Conservation (phyloP, 495 filamentous ascomycete genomes). For the Bacidia rubella region DNA sequence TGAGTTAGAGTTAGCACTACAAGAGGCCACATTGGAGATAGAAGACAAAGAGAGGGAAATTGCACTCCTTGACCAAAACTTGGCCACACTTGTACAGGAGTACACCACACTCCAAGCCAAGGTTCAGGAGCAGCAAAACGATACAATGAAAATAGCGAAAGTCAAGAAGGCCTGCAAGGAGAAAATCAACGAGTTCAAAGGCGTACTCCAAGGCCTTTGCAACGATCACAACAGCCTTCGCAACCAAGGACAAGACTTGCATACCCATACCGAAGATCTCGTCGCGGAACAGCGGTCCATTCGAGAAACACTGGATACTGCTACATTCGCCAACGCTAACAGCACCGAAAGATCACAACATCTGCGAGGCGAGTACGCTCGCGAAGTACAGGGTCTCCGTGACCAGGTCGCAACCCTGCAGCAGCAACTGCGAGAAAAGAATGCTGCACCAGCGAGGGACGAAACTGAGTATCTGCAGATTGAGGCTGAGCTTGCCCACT, state of each 20-base stretch:
- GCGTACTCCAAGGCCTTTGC: constrained; percentile 13
- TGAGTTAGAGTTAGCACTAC: neutral
- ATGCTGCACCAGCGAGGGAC: too few species aligned
- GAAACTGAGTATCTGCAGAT: too few species aligned
- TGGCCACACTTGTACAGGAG: neutral
- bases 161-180: constrained; percentile 7
- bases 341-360: neutral
- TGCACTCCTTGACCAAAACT: neutral
- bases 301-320: neutral
- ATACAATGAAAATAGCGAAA: constrained; percentile 6
- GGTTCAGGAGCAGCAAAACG: neutral
- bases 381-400: too few species aligned
- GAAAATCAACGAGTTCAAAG: constrained; percentile 10
- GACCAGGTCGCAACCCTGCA: too few species aligned
- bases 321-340: neutral
- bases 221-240: constrained; percentile 17
- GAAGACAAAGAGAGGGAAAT: neutral
- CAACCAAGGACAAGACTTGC: constrained; percentile 6
- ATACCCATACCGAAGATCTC: neutral
- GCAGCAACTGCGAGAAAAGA: too few species aligned
- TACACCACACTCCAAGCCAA: neutral
- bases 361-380: too few species aligned
- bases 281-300: neutral
- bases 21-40: neutral
- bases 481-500: neutral